Evolutionary conservation across 176 grass and related monocot species (phyloP).

Genomic region (Juncus inflexus): DNA sequence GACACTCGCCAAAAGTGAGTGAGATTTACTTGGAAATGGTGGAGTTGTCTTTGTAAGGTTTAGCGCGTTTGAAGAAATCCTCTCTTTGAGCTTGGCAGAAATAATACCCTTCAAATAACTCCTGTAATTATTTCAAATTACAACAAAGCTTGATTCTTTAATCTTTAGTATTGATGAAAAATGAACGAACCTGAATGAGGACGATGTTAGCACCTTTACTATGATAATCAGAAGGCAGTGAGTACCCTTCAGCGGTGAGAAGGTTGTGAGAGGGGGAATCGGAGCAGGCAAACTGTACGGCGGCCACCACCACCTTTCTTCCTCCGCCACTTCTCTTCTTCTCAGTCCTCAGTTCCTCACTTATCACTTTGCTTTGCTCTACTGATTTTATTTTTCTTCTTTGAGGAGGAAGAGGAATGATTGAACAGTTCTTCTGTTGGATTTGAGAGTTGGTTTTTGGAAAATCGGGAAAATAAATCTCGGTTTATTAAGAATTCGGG

Average conservation of each 20-base stretch:
- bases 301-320: conserved; percentile 69
- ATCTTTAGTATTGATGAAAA: conserved; percentile 11
- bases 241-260: conserved; percentile 73
- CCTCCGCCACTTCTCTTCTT: not conserved
- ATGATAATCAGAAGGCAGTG: no score
- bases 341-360: not conserved
- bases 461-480: no score
- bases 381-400: no score
- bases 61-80: conserved; percentile 78
- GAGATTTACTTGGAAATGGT: conserved; percentile 86
- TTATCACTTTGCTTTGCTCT: no score
- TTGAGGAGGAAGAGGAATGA: no score
- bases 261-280: conserved; percentile 71
- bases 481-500: no score
- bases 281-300: conserved; percentile 94
- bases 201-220: conserved; percentile 86
- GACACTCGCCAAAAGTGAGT: no score
- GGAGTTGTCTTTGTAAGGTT: conserved; percentile 82
- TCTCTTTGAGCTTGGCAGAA: conserved; percentile 95
- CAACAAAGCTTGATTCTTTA: not conserved
- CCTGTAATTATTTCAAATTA: conserved; percentile 33
- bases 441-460: no score
- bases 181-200: conserved; percentile 62
- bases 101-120: conserved; percentile 93
- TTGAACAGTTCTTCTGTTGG: no score